phyloP scores from a whole-genome alignment of 2,329 filamentous ascomycete genomes.

The Pyricularia sp. region DNA sequence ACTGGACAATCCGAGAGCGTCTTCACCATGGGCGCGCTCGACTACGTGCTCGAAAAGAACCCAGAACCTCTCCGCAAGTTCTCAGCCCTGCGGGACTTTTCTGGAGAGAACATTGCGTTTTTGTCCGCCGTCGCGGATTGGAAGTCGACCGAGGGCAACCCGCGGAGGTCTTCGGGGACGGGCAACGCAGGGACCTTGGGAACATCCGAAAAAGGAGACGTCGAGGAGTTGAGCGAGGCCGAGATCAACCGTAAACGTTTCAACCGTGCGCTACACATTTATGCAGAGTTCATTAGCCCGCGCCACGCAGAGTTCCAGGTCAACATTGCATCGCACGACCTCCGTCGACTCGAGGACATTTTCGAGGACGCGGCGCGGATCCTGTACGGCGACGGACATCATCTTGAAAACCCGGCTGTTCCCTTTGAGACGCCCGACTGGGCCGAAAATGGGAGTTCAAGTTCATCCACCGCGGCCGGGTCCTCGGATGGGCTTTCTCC shows the following conservation, averaged over 20 bases:
- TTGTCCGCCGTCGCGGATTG: constrained; percentile 43
- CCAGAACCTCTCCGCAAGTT: constrained; percentile 47
- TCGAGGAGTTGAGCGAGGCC: constrained; percentile 8
- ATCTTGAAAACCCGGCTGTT: background rate
- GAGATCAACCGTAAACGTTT: constrained; percentile 36
- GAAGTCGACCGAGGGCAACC: constrained; percentile 25
- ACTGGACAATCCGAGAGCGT: constrained; percentile 26
- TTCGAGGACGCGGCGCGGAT: constrained; percentile 41
- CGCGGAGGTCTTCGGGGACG: background rate
- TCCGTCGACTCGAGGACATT: constrained; percentile 37
- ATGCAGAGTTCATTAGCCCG: constrained; percentile 45
- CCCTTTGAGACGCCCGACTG: background rate
- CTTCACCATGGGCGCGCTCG: constrained; percentile 47
- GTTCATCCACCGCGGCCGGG: background rate
- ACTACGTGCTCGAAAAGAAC: constrained; percentile 46
- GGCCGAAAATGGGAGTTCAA: background rate
- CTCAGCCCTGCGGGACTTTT: constrained; percentile 53
- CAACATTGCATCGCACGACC: constrained; percentile 47
- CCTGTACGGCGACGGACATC: constrained; percentile 15
- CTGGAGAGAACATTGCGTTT: constrained; percentile 59
- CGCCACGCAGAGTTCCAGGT: constrained; percentile 52
- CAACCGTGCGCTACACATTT: constrained; percentile 47
- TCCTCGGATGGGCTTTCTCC: background rate
- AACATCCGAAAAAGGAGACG: background rate
- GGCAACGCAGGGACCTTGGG: background rate